These are phyloP conservation scores for Boletellus emodensis DNA, from an alignment of 768 basidiomycete species.

Conservation along the genomic window DNA sequence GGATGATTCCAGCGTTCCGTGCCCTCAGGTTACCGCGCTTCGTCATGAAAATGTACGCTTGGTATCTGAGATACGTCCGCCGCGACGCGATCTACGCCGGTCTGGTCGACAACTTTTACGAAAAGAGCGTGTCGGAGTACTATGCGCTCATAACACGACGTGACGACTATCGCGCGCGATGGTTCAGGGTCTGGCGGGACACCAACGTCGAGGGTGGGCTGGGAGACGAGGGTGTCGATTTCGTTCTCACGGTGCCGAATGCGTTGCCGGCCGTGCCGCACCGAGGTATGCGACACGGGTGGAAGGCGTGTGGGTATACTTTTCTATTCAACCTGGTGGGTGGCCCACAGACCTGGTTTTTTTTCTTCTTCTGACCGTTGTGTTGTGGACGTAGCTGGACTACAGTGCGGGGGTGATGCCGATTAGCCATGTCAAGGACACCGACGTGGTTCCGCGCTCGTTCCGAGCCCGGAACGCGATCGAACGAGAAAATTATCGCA, in stretches of 20 bases:
- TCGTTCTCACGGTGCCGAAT: slow-evolving; percentile 58
- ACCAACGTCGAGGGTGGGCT: slow-evolving; percentile 18
- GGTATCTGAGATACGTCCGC: slow-evolving; percentile 50
- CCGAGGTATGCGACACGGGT: slow-evolving; percentile 48
- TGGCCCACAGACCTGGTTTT: not conserved
- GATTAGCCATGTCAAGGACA: slow-evolving; percentile 36
- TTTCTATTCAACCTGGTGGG: slow-evolving; percentile 65
- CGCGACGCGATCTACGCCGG: slow-evolving; percentile 52
- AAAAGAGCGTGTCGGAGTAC: slow-evolving; percentile 50
- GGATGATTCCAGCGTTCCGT: slow-evolving; percentile 37
- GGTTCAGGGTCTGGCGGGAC: slow-evolving; percentile 35
- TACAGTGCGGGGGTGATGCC: slow-evolving; percentile 45
- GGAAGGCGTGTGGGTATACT: slow-evolving; percentile 60
- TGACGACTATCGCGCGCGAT: slow-evolving; percentile 38
- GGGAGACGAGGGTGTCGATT: slow-evolving; percentile 51
- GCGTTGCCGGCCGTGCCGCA: slow-evolving; percentile 58
- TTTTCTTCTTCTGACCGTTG: not conserved
- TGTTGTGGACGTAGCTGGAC: slow-evolving; percentile 33
- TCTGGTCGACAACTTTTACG: slow-evolving; percentile 44
- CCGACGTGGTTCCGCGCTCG: slow-evolving; percentile 29
- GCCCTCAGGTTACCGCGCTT: slow-evolving; percentile 45
- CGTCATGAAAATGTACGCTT: slow-evolving; percentile 44
- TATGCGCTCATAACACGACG: slow-evolving; percentile 45
- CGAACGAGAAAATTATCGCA: slow-evolving; percentile 38
- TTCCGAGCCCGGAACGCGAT: slow-evolving; percentile 33